Evolutionary conservation across 805 yeast species (phyloP).

Genomic region (Yarrowia keelungensis): DNA sequence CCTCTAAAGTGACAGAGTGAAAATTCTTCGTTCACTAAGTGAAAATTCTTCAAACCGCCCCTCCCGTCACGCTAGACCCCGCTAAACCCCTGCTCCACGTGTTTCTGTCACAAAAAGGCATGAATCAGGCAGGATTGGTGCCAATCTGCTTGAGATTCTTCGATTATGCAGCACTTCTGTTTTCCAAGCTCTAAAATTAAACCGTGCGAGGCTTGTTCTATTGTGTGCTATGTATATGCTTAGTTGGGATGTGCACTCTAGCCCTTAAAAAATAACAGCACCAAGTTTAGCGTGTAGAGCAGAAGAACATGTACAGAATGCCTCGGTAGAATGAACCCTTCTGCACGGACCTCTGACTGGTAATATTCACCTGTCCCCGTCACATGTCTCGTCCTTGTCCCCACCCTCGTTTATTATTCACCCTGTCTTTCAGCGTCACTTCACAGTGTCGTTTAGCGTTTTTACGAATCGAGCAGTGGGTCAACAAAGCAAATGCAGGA

Average conservation of each 20-base stretch:
- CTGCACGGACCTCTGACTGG: not conserved
- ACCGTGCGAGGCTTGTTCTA: slow-evolving; percentile 16
- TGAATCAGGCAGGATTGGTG: slow-evolving; percentile 5
- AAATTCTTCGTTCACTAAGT: too few species aligned
- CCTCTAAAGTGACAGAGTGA: too few species aligned
- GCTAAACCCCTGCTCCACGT: not conserved
- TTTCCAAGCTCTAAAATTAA: slow-evolving; percentile 9
- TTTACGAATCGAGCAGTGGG: slow-evolving; percentile 36
- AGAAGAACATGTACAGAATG: slow-evolving; percentile 14
- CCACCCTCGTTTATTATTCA: slow-evolving; percentile 1
- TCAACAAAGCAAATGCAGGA: slow-evolving; percentile 37
- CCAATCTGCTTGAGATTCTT: not conserved
- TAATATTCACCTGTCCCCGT: not conserved
- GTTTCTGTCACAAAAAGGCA: not conserved
- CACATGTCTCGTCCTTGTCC: slow-evolving; percentile 16
- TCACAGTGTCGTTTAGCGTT: slow-evolving; percentile 6
- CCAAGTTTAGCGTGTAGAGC: not conserved
- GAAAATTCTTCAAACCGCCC: too few species aligned
- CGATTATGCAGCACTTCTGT: slow-evolving; percentile 7
- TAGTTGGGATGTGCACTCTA: not conserved
- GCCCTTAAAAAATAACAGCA: not conserved
- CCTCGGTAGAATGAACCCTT: not conserved
- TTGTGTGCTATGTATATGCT: slow-evolving; percentile 9
- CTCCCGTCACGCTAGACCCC: too few species aligned
- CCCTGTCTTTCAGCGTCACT: slow-evolving; percentile 13